Conservation (phyloP, 371 early-diverging fungal genomes). For the Rhizopus sp. region DNA sequence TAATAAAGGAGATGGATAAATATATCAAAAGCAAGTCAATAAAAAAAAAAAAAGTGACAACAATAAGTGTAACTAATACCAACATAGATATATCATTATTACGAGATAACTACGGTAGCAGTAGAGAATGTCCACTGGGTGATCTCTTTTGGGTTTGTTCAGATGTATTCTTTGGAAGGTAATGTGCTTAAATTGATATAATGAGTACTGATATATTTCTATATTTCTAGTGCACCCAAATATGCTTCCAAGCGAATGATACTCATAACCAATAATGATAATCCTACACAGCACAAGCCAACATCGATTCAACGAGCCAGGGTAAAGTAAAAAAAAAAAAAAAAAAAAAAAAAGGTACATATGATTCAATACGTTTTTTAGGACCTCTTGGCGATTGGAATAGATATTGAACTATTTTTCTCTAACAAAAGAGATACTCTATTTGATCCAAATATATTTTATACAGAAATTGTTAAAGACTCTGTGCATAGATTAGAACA, state of each 20-base stretch:
- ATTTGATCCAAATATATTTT: constrained; percentile 53
- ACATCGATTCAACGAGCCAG: constrained; percentile 63
- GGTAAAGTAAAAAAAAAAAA: constrained; percentile 12
- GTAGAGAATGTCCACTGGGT: constrained; percentile 52
- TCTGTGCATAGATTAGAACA: not conserved
- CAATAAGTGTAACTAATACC: not conserved
- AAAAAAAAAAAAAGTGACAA: not conserved
- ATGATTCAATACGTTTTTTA: not conserved
- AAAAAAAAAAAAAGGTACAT: too few relatives aligned
- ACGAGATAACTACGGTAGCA: constrained; percentile 52
- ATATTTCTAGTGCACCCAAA: constrained; percentile 41
- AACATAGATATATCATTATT: constrained; percentile 24
- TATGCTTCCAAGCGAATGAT: constrained; percentile 64
- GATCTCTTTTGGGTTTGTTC: constrained; percentile 69
- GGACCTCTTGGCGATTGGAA: constrained; percentile 57
- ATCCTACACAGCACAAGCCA: constrained; percentile 56
- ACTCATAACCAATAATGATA: constrained; percentile 68
- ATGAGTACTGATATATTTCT: not conserved
- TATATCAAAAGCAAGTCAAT: constrained; percentile 49
- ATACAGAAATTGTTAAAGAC: constrained; percentile 37
- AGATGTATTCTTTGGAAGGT: constrained; percentile 59
- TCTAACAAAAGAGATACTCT: constrained; percentile 41
- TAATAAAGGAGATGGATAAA: constrained; percentile 62
- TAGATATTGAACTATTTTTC: constrained; percentile 60
- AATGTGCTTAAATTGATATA: constrained; percentile 8